These are phyloP conservation scores for Amanita jacksonii DNA, from an alignment of 768 basidiomycete genomes.

Conservation along the genomic window DNA sequence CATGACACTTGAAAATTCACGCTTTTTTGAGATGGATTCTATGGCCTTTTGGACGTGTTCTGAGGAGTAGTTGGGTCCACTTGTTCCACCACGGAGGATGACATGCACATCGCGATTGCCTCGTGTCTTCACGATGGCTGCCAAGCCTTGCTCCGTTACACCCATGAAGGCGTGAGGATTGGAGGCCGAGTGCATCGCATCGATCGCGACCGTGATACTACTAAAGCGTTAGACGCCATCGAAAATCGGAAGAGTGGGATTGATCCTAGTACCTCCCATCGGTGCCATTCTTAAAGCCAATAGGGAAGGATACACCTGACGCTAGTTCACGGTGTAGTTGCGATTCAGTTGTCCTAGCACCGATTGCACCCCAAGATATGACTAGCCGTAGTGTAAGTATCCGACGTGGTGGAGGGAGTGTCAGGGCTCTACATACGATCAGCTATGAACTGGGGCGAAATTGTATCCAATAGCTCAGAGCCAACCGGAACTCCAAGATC, in stretches of 20 bases:
- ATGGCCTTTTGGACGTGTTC: conserved; percentile 63
- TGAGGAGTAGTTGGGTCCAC: conserved; percentile 80
- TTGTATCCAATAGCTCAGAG: conserved; percentile 82
- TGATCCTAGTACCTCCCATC: conserved; percentile 61
- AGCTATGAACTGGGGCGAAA: conserved; percentile 72
- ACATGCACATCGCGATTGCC: conserved; percentile 88
- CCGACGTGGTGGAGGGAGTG: background rate
- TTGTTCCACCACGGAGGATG: conserved; percentile 88
- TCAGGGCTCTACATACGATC: conserved; percentile 42
- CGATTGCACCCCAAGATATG: conserved; percentile 91
- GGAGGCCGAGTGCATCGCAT: conserved; percentile 89
- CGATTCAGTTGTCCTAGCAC: conserved; percentile 94
- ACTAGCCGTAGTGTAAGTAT: conserved; percentile 26
- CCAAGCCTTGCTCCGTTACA: conserved; percentile 78
- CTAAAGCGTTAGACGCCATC: conserved; percentile 7
- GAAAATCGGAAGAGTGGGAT: background rate
- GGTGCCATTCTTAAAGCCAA: conserved; percentile 99
- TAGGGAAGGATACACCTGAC: conserved; percentile 93
- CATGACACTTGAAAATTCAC: conserved; percentile 67
- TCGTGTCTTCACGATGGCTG: conserved; percentile 89
- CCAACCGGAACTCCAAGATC: conserved; percentile 87
- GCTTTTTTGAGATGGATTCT: conserved; percentile 55
- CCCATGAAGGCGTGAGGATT: conserved; percentile 97
- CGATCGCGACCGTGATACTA: conserved; percentile 85
- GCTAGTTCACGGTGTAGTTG: conserved; percentile 96